Percentiles rank a stretch among this genome's conserved stretches.
Evolutionary conservation across 176 grass and related monocot species (phyloP).

Genomic region (Ampelocalamus luodianensis): DNA sequence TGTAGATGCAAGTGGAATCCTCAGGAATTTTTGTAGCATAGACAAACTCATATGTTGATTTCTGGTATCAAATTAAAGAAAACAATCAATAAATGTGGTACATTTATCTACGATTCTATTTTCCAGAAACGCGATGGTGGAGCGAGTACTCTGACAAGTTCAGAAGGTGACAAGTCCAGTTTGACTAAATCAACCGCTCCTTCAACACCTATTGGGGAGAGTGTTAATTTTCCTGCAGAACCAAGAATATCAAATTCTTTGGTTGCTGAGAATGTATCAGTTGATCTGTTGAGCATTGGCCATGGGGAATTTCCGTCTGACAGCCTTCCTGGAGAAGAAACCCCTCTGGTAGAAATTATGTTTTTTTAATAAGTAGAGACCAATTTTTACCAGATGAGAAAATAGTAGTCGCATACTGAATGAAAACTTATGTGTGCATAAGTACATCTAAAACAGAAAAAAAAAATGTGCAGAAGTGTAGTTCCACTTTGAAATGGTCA

Average conservation of each 20-base stretch:
- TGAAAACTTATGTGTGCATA: conserved; percentile 13
- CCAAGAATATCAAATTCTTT: conserved; percentile 79
- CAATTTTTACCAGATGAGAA: conserved; percentile 19
- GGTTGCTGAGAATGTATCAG: conserved; percentile 63
- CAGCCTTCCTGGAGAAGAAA: conserved; percentile 65
- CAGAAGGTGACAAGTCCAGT: conserved; percentile 88
- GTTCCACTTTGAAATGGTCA: neutral
- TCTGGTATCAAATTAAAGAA: conserved; percentile 10
- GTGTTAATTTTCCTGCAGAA: conserved; percentile 73
- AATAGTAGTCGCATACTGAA: conserved; percentile 1
- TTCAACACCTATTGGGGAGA: conserved; percentile 86
- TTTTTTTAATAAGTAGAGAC: conserved; percentile 31
- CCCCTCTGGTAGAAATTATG: conserved; percentile 59
- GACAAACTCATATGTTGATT: conserved; percentile 14
- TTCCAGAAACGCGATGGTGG: conserved; percentile 73
- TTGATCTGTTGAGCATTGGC: conserved; percentile 68
- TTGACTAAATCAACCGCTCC: conserved; percentile 76
- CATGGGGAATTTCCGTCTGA: conserved; percentile 65
- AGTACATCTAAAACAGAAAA: conserved; percentile 10
- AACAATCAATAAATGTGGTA: conserved; percentile 13
- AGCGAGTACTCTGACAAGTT: conserved; percentile 69
- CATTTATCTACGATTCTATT: conserved; percentile 22
- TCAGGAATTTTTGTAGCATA: neutral
- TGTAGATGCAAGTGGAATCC: conserved; percentile 7
- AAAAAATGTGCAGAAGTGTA: neutral